phyloP scores from a whole-genome alignment of 257 asterid species.

The Penstemon davidsonii region DNA sequence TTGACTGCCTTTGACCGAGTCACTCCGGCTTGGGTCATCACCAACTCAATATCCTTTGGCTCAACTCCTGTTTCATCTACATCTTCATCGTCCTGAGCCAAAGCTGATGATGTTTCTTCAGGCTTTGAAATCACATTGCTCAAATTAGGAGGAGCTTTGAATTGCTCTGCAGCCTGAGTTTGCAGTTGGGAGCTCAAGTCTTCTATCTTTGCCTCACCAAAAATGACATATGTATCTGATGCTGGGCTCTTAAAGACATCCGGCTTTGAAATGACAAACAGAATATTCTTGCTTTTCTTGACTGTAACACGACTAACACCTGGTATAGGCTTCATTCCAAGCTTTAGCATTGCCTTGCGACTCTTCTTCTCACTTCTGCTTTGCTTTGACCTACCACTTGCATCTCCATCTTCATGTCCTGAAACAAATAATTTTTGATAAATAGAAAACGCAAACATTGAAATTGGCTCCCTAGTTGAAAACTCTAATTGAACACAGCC shows the following conservation, averaged over 20 bases:
- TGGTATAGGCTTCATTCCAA: slow-evolving; percentile 37
- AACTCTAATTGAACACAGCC: background rate
- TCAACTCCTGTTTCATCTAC: slow-evolving; percentile 66
- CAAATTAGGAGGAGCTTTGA: slow-evolving; percentile 71
- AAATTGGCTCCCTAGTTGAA: background rate
- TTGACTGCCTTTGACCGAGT: slow-evolving; percentile 70
- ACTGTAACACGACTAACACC: slow-evolving; percentile 39
- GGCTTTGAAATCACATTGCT: slow-evolving; percentile 51
- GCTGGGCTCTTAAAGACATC: slow-evolving; percentile 82
- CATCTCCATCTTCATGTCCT: slow-evolving; percentile 34
- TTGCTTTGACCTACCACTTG: slow-evolving; percentile 35
- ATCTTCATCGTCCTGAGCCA: slow-evolving; percentile 60
- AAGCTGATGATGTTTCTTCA: slow-evolving; percentile 34
- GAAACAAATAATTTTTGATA: background rate
- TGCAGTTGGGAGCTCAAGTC: slow-evolving; percentile 87
- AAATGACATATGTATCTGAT: slow-evolving; percentile 70
- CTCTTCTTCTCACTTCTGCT: slow-evolving; percentile 47
- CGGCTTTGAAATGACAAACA: slow-evolving; percentile 74
- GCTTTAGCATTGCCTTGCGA: slow-evolving; percentile 46
- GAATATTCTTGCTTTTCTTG: slow-evolving; percentile 44
- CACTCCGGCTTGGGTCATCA: slow-evolving; percentile 79
- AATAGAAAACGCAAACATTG: background rate
- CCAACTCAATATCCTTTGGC: slow-evolving; percentile 62
- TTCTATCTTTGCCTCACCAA: slow-evolving; percentile 86
- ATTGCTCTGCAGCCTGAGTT: slow-evolving; percentile 83